Evolutionary conservation across 257 asterid species (phyloP).

Genomic region (Asclepias syriaca): DNA sequence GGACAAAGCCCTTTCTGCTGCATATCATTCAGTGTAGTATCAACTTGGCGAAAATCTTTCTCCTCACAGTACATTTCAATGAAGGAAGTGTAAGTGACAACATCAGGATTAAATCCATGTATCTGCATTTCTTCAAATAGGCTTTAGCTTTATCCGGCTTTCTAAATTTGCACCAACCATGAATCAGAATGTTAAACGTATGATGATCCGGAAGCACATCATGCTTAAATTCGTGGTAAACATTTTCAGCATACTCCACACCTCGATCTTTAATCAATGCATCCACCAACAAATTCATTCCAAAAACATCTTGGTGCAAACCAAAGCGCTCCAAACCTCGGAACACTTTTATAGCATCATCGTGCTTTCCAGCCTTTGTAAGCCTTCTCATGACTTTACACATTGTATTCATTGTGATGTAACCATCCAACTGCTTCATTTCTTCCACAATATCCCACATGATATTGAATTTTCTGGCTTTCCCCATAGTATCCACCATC

Average conservation of each 20-base stretch:
- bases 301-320: constrained; percentile 33
- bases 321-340: constrained; percentile 41
- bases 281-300: constrained; percentile 52
- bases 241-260: constrained; percentile 66
- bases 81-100: constrained; percentile 52
- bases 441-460: constrained; percentile 77
- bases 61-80: constrained; percentile 66
- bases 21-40: constrained; percentile 54
- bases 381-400: constrained; percentile 59
- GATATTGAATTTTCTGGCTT: constrained; percentile 45
- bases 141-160: constrained; percentile 54
- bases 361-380: constrained; percentile 58
- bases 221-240: constrained; percentile 39
- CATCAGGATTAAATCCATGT: constrained; percentile 51
- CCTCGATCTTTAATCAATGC: constrained; percentile 62
- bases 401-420: constrained; percentile 50
- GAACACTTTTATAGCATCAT: constrained; percentile 57
- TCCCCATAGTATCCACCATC: constrained; percentile 77
- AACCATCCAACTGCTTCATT: constrained; percentile 57
- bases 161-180: constrained; percentile 85
- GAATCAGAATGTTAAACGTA: constrained; percentile 64
- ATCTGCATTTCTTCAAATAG: constrained; percentile 51
- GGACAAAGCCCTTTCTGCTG: constrained; percentile 46
- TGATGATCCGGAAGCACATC: constrained; percentile 36
- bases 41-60: constrained; percentile 70